Evolutionary conservation across 2,329 filamentous ascomycete genomes (phyloP).

Genomic region (Capronia epimyces): DNA sequence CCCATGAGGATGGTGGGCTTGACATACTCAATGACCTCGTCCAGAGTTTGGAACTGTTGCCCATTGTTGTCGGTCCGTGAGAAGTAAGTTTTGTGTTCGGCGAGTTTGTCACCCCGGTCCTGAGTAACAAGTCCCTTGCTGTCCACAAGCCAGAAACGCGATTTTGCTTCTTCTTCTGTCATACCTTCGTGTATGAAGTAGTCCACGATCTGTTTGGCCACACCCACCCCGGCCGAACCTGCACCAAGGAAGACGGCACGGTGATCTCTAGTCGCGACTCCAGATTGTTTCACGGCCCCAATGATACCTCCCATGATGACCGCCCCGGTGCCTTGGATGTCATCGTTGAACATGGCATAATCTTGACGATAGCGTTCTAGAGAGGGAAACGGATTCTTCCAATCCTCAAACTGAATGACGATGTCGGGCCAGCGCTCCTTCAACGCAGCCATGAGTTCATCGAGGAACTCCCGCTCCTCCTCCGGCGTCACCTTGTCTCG

Average conservation of each 20-base stretch:
- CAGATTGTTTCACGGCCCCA: slow-evolving; percentile 73
- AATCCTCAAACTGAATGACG: slow-evolving; percentile 92
- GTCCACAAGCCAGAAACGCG: slow-evolving; percentile 96
- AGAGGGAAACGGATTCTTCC: slow-evolving; percentile 94
- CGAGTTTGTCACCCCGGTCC: slow-evolving; percentile 88
- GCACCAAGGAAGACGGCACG: slow-evolving; percentile 94
- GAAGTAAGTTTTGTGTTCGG: slow-evolving; percentile 75
- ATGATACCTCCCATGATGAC: slow-evolving; percentile 83
- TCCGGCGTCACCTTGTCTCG: slow-evolving; percentile 70
- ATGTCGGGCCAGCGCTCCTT: slow-evolving; percentile 69
- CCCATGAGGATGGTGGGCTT: slow-evolving; percentile 93
- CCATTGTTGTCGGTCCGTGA: slow-evolving; percentile 60
- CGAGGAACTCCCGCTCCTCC: slow-evolving; percentile 85
- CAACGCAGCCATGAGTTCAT: slow-evolving; percentile 92
- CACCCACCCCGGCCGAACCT: slow-evolving; percentile 90
- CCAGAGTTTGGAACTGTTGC: slow-evolving; percentile 67
- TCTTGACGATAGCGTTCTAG: slow-evolving; percentile 80
- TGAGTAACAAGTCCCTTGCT: slow-evolving; percentile 90
- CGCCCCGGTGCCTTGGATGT: slow-evolving; percentile 94
- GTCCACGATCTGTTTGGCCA: slow-evolving; percentile 95
- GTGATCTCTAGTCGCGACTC: slow-evolving; percentile 80
- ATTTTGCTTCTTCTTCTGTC: slow-evolving; percentile 76
- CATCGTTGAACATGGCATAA: slow-evolving; percentile 97
- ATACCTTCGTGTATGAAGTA: slow-evolving; percentile 92
- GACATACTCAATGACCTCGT: slow-evolving; percentile 89